Evolutionary conservation across 768 basidiomycete species (phyloP), one percentile per base, ranked within the genome.

Genomic region (Sarcomyxa edulis): DNA sequence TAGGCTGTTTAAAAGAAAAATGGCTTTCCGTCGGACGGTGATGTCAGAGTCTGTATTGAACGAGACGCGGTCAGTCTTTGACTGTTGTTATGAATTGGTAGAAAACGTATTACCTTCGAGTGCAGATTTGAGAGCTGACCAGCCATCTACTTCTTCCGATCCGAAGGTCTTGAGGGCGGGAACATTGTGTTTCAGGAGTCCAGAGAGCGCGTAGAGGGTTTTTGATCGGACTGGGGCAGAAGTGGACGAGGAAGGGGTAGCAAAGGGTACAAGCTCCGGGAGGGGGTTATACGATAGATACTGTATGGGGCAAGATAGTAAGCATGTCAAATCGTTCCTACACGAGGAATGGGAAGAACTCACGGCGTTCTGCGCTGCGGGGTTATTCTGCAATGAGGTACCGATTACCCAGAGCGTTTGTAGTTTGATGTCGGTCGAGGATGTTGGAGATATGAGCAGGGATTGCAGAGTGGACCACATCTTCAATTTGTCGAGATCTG

Each of bases 331-430:
- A 15, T 14, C 16, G n/a, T n/a, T n/a, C n/a, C n/a, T 30, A 7
- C 28, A 35, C n/a, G 24, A 27, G 26, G 12, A 35, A 23, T 23
- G n/a, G n/a, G 6, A 18, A 15, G 14, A 10, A 69, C 78, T 46
- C 50, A 89, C 87, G 3, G 78, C 75, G 38, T 74, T 66, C 47
- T 94, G 92, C 0, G 92, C 88, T 7, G 78, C 65, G 0, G 90
- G 88, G 46, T 94, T 95, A 50, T 95, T 94, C 56, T 93, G 90
- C 5, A 93, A 52, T 0, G 92, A 89, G 0, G 92, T 95, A 5
- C 92, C 92, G 18, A 88, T 71, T 0, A 93, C 79, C 92, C 92
- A 95, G 7, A 93, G 60, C 0, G 78, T 74, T 43, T 86, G 79
- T 43, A 70, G 61, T 49, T 75, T 80, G 18, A 93, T 69, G 19